Conservation (phyloP, 257 asterid species). For the Ocimum tenuiflorum region DNA sequence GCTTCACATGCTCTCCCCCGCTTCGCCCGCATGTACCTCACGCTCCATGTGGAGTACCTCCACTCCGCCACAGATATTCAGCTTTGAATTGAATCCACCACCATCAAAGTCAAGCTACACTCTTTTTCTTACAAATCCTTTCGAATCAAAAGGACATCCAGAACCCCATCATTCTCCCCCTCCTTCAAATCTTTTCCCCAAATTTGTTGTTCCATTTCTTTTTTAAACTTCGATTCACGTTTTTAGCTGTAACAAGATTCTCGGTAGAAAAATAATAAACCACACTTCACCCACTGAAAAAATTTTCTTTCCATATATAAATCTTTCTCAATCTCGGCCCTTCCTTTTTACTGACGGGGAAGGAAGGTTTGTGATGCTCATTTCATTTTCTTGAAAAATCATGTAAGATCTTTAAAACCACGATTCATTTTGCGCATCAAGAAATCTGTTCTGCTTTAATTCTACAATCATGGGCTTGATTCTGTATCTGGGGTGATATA, state of each 20-base stretch:
- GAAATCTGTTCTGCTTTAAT: not conserved
- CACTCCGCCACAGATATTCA: not conserved
- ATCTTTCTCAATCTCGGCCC: slow-evolving; percentile 19
- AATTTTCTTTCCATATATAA: slow-evolving; percentile 4
- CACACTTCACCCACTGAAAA: slow-evolving; percentile 32
- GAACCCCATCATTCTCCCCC: slow-evolving; percentile 28
- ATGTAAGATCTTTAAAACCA: slow-evolving; percentile 27
- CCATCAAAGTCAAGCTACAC: slow-evolving; percentile 26
- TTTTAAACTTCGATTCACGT: slow-evolving; percentile 17
- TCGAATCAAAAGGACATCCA: slow-evolving; percentile 26
- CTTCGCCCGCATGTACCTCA: slow-evolving; percentile 24
- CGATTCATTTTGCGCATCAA: not conserved
- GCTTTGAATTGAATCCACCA: slow-evolving; percentile 18
- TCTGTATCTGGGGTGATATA: not conserved
- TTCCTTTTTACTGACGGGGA: not conserved
- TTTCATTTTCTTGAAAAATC: not conserved
- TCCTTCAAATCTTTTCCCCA: slow-evolving; percentile 13
- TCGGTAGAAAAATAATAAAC: slow-evolving; percentile 14
- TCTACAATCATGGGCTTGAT: slow-evolving; percentile 2
- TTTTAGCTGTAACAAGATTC: slow-evolving; percentile 31
- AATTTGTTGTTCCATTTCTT: slow-evolving; percentile 18
- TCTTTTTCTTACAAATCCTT: slow-evolving; percentile 23
- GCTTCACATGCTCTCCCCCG: slow-evolving; percentile 24
- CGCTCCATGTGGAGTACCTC: slow-evolving; percentile 23
- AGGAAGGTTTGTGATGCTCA: not conserved